These are phyloP conservation scores for Phlebopus sp. DNA, from an alignment of 1,284 basidiomycete species.

Conservation along the genomic window DNA sequence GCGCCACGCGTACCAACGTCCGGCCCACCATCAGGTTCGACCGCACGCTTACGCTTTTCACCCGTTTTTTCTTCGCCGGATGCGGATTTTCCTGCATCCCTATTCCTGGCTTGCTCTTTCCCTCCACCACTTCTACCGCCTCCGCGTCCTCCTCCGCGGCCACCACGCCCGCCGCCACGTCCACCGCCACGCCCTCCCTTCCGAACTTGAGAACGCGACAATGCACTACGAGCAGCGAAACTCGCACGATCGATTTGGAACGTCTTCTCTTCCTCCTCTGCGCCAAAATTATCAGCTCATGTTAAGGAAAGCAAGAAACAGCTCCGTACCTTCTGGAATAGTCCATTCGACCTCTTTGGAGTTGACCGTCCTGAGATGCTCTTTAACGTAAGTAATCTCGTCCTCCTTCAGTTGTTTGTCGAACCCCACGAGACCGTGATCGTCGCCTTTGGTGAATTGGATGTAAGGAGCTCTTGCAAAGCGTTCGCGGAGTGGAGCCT, in stretches of 20 bases:
- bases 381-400: conserved; percentile 61
- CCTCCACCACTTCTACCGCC: conserved; percentile 30
- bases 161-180: conserved; percentile 39
- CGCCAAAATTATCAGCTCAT: not conserved
- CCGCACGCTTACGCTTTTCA: conserved; percentile 70
- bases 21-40: conserved; percentile 73
- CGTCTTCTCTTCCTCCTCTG: conserved; percentile 61
- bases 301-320: not conserved
- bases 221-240: conserved; percentile 52
- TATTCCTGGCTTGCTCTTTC: conserved; percentile 21
- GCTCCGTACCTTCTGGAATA: conserved; percentile 52
- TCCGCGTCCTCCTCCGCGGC: conserved; percentile 41
- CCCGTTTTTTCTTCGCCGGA: conserved; percentile 43
- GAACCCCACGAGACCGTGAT: conserved; percentile 68
- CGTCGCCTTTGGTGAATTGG: conserved; percentile 61
- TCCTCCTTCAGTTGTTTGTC: conserved; percentile 70
- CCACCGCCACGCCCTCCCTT: conserved; percentile 34
- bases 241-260: conserved; percentile 74
- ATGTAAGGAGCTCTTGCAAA: conserved; percentile 74
- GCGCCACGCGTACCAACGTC: conserved; percentile 60
- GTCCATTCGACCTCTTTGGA: conserved; percentile 61
- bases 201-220: conserved; percentile 34
- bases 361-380: conserved; percentile 60
- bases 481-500: conserved; percentile 77
- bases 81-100: conserved; percentile 16